Percentiles rank a stretch among this genome's conserved stretches.
phyloP scores from a whole-genome alignment of 192 early-diverging fungal genomes.

The Coemansia sp. region DNA sequence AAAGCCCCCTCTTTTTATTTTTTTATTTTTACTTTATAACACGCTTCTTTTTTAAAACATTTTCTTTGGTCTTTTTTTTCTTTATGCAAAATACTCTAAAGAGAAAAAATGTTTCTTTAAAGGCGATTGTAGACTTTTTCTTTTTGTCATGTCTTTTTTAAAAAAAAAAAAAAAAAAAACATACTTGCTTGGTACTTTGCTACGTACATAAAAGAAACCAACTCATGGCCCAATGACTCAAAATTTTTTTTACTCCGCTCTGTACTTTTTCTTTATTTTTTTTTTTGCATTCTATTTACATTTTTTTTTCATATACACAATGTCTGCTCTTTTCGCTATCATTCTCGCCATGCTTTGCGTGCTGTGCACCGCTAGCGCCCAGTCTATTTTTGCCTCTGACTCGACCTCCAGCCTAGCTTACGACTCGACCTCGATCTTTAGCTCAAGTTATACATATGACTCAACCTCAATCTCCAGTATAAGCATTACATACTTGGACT shows the following conservation, averaged over 20 bases:
- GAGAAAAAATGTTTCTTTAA: not conserved
- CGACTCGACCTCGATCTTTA: not conserved
- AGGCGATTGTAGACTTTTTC: not conserved
- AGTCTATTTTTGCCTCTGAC: not conserved
- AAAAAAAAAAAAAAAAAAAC: no score
- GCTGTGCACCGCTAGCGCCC: not conserved
- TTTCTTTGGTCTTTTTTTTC: not conserved
- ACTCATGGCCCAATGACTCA: no score
- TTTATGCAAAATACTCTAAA: not conserved
- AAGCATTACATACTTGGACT: not conserved
- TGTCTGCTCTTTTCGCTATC: constrained; percentile 1
- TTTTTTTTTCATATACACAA: not conserved
- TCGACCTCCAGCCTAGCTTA: not conserved
- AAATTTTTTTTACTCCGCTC: not conserved
- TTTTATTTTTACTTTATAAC: not conserved
- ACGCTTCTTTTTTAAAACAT: not conserved
- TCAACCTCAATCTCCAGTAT: not conserved
- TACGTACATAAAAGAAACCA: no score
- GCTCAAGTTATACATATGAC: not conserved
- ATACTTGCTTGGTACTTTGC: no score
- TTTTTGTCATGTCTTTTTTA: no score
- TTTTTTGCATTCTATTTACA: not conserved
- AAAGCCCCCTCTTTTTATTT: not conserved
- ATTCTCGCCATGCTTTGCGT: constrained; percentile 4
- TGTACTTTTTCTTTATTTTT: not conserved